phyloP scores from a whole-genome alignment of 2,329 filamentous ascomycete genomes.

The Fusarium sp. region DNA sequence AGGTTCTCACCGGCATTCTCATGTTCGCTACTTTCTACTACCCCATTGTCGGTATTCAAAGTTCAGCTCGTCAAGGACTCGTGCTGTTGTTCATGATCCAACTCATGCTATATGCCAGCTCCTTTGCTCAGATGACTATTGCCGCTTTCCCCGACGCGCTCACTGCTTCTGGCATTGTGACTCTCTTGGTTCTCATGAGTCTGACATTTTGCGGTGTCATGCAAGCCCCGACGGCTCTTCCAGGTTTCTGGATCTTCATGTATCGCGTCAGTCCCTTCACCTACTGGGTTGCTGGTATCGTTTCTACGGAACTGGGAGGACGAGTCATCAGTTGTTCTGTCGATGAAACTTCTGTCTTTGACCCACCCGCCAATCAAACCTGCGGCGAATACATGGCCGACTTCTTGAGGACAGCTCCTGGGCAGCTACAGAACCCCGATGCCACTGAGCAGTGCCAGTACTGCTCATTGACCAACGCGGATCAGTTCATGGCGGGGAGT shows the following conservation, averaged over 20 bases:
- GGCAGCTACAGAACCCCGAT: slow-evolving; percentile 36
- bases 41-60: slow-evolving; percentile 66
- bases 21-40: slow-evolving; percentile 80
- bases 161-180: slow-evolving; percentile 68
- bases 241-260: slow-evolving; percentile 81
- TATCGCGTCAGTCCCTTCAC: slow-evolving; percentile 76
- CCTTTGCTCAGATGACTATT: slow-evolving; percentile 82
- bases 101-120: slow-evolving; percentile 79
- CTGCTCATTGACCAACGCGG: slow-evolving; percentile 27
- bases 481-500: slow-evolving; percentile 38
- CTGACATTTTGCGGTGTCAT: slow-evolving; percentile 65
- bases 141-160: slow-evolving; percentile 76
- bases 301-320: slow-evolving; percentile 32
- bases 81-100: slow-evolving; percentile 76
- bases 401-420: slow-evolving; percentile 59
- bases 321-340: slow-evolving; percentile 61
- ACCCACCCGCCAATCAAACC: slow-evolving; percentile 66
- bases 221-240: slow-evolving; percentile 67
- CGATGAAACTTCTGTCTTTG: slow-evolving; percentile 73
- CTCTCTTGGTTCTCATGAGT: slow-evolving; percentile 62
- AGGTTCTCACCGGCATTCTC: slow-evolving; percentile 74
- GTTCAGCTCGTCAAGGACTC: slow-evolving; percentile 71
- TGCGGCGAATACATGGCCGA: slow-evolving; percentile 67
- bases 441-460: slow-evolving; percentile 24
- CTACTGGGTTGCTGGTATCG: slow-evolving; percentile 74